Base-by-base conservation (phyloP, 257 asterid genomes). In the Phtheirospermum japonicum region DNA sequence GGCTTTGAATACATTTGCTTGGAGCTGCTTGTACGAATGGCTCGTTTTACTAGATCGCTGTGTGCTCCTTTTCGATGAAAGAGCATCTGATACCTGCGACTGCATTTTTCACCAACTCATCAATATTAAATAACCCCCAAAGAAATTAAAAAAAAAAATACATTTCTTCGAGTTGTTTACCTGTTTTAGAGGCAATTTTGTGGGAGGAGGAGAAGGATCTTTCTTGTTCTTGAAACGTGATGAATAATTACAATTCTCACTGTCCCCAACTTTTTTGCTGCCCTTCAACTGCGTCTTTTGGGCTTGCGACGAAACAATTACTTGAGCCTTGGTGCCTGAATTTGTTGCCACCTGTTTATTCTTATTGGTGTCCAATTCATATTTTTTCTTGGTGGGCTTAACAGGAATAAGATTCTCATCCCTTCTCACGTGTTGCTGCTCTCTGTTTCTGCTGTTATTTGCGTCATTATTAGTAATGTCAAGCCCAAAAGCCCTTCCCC, bases 181-280 rank as follows among this genome's bases (percentile, higher is more conserved):
- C 94, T 85, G 86, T 51, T 82, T 78, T 40, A 69, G 82, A 60
- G 72, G 78, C 49, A 77, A 75, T 61, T 73, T 82, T 26, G 79
- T 67, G 42, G 71, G 76, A 6, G 75, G 78, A 9, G 83, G 74
- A 45, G 82, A 76, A 50, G 76, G 67, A 40, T 77, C 80, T 71
- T 73, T 88, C 80, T 71, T 88, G 66, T 66, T 83, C 55, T 68
- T 79, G 12, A 37, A 31, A 40, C 57, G 54, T 33, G 72, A 69
- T n/a, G 64, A 64, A 14, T 59, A 64, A 14, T 59, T 71, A 40
- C 58, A 32, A 37, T 43, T 72, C 48, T 70, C 66, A 13, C 64
- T 64, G 8, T 19, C 59, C 5, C 45, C 68, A 40, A 23, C 59
- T 40, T 75, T 68, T 70, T 63, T 61, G 64, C 64, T 23, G 11